Percentiles rank a stretch among this genome's conserved stretches.
Evolutionary conservation across 2,329 filamentous ascomycete species (phyloP).

Genomic region (Nothophoma quercina): DNA sequence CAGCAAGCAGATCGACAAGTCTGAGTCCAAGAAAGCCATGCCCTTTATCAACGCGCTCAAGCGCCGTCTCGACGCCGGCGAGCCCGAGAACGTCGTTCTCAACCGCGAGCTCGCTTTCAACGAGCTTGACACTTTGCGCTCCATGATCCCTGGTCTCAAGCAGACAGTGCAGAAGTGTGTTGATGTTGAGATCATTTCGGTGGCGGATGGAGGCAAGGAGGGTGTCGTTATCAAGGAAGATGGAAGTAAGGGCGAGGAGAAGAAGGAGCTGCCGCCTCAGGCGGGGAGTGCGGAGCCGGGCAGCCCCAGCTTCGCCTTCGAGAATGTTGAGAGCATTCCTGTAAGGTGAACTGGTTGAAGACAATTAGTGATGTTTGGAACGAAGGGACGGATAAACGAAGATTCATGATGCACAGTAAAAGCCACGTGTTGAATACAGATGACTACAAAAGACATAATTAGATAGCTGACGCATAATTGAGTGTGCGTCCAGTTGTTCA

Average conservation of each 20-base stretch:
- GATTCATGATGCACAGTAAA: not conserved
- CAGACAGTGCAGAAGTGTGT: conserved; percentile 74
- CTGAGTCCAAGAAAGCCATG: conserved; percentile 98
- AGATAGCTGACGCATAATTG: no score
- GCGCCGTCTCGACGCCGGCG: conserved; percentile 74
- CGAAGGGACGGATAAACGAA: not conserved
- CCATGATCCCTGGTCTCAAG: conserved; percentile 83
- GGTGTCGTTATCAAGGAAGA: conserved; percentile 64
- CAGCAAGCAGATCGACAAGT: conserved; percentile 78
- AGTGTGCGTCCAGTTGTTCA: no score
- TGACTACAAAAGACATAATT: no score
- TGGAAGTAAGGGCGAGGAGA: conserved; percentile 64
- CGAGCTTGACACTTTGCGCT: conserved; percentile 75
- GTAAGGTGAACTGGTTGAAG: conserved; percentile 22
- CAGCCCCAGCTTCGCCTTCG: conserved; percentile 81
- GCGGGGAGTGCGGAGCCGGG: conserved; percentile 84
- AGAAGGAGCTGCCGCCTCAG: conserved; percentile 62
- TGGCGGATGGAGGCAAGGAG: conserved; percentile 74
- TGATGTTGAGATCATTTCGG: conserved; percentile 74
- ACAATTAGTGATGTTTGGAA: no score
- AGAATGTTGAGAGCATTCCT: conserved; percentile 67
- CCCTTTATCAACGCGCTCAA: conserved; percentile 91
- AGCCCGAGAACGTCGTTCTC: conserved; percentile 75
- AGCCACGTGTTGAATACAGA: no score
- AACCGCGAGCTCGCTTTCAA: conserved; percentile 87